A percentile compares a stretch with the other conserved stretches of the same genome.
Evolutionary conservation across 306 rosid genomes (phyloP).

Genomic region (Trichosanthes truncata): DNA sequence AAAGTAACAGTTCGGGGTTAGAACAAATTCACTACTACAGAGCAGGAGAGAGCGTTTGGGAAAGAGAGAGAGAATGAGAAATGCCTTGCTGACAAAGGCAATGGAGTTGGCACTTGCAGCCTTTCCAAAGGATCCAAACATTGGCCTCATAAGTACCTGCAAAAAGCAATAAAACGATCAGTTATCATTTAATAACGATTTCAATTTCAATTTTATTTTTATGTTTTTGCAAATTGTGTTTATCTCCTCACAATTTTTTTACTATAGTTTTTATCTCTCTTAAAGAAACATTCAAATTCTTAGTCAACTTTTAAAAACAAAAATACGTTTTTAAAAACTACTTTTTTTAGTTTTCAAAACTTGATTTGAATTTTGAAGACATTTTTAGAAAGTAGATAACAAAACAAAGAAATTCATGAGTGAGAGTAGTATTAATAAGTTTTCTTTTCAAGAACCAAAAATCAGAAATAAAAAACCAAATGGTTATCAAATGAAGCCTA

Average conservation of each 20-base stretch:
- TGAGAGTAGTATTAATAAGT: no score
- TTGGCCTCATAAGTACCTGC: conserved; percentile 84
- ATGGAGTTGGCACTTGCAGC: conserved; percentile 69
- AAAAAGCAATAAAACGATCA: neutral
- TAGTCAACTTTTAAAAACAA: neutral
- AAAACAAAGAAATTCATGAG: neutral
- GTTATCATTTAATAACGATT: neutral
- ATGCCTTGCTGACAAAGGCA: conserved; percentile 90
- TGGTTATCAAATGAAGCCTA: no score
- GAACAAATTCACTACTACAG: neutral
- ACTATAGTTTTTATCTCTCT: no score
- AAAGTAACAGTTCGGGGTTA: neutral
- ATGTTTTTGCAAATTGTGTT: no score
- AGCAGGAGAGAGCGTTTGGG: neutral
- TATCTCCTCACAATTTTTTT: no score
- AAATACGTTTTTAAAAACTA: no score
- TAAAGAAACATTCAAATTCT: neutral
- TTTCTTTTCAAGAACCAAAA: no score
- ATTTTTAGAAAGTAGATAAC: no score
- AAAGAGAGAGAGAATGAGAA: conserved; percentile 17
- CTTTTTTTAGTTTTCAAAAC: no score
- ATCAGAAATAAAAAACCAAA: no score
- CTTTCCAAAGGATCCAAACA: conserved; percentile 86
- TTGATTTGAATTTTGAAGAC: no score
- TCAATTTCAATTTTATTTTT: no score